These are phyloP conservation scores for Primulina eburnea DNA, from an alignment of 257 asterid species.

Conservation along the genomic window DNA sequence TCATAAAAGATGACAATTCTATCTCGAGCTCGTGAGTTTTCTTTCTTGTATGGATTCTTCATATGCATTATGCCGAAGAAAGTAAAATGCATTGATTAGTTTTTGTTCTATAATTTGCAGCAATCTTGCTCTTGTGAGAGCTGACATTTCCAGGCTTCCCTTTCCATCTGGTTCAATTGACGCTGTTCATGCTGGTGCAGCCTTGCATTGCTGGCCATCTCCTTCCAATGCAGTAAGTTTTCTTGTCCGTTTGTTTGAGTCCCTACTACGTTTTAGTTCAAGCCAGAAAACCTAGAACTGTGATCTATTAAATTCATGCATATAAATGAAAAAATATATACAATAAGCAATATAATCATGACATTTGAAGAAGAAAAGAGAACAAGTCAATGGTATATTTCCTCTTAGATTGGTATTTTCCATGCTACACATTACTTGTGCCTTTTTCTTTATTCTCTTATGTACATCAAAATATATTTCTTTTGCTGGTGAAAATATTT, in stretches of 20 bases:
- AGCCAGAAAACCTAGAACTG: no score
- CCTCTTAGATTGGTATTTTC: neutral
- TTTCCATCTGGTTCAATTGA: constrained; percentile 82
- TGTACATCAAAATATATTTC: neutral
- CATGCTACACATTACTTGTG: neutral
- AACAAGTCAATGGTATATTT: neutral
- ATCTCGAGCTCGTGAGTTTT: constrained; percentile 67
- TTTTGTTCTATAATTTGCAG: constrained; percentile 36
- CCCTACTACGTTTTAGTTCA: neutral
- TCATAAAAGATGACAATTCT: constrained; percentile 61
- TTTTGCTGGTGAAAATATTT: neutral
- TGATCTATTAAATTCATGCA: no score
- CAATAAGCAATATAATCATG: no score
- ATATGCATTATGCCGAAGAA: constrained; percentile 5
- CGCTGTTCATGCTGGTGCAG: constrained; percentile 99
- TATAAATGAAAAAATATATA: no score
- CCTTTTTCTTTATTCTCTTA: constrained; percentile 2
- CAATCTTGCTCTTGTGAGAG: constrained; percentile 87
- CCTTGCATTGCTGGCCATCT: constrained; percentile 98
- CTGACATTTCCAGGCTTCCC: constrained; percentile 93
- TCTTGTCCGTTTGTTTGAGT: neutral
- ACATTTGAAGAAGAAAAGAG: neutral
- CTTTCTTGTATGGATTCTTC: constrained; percentile 8
- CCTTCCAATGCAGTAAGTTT: constrained; percentile 85
- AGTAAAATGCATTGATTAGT: neutral